phyloP scores from a whole-genome alignment of 495 filamentous ascomycete species.

The Pyronema omphalodes region DNA sequence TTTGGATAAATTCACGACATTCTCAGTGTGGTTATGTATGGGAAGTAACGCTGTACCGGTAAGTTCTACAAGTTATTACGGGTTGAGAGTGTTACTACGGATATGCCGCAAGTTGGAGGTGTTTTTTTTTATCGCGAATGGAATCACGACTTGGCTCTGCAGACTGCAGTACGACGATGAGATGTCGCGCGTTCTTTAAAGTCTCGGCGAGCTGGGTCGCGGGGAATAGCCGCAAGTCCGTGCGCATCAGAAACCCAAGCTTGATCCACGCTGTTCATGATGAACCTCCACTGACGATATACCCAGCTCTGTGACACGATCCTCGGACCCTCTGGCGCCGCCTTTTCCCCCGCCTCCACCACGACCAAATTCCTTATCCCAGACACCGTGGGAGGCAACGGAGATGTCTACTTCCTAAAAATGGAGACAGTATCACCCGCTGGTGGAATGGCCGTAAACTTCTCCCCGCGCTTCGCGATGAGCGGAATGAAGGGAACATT shows the following conservation, averaged over 20 bases:
- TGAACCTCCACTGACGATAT: neutral
- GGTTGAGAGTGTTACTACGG: too few relatives aligned
- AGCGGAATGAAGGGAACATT: slow-evolving; percentile 50
- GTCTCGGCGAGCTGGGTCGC: too few relatives aligned
- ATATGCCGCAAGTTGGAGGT: neutral
- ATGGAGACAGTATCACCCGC: slow-evolving; percentile 36
- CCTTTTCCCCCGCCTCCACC: slow-evolving; percentile 33
- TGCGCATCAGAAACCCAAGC: too few relatives aligned
- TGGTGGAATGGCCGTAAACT: slow-evolving; percentile 38
- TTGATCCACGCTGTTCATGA: neutral
- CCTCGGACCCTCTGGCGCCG: slow-evolving; percentile 30
- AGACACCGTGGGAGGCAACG: slow-evolving; percentile 30
- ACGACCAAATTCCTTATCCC: slow-evolving; percentile 34
- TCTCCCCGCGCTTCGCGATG: slow-evolving; percentile 46
- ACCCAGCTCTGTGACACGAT: slow-evolving; percentile 7
- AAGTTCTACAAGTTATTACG: neutral
- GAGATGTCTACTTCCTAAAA: slow-evolving; percentile 50
- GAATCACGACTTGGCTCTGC: too few relatives aligned
- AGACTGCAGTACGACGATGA: too few relatives aligned
- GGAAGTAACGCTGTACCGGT: slow-evolving; percentile 36
- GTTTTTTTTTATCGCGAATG: too few relatives aligned
- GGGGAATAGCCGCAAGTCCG: too few relatives aligned
- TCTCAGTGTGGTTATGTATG: slow-evolving; percentile 44
- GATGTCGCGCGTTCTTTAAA: too few relatives aligned
- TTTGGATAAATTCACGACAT: slow-evolving; percentile 35